Evolutionary conservation across 768 basidiomycete species (phyloP).

Genomic region (Phanerodontia chrysosporium): DNA sequence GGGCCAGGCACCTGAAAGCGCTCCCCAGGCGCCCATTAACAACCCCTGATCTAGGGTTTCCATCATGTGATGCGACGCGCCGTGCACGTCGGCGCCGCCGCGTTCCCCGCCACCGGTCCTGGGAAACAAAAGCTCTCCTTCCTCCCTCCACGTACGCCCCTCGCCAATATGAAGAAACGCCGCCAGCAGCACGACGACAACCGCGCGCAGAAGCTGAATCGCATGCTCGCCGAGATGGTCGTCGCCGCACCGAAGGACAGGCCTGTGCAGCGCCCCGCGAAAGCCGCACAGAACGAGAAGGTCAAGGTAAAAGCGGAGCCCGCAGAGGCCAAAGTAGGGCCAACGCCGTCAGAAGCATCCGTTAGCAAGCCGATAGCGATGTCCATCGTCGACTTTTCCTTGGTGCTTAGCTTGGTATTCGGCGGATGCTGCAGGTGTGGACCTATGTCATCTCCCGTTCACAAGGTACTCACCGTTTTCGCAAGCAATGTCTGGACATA

Average conservation of each 20-base stretch:
- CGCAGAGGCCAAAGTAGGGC: not conserved
- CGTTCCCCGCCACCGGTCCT: not conserved
- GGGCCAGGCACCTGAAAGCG: not conserved
- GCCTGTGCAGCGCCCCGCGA: not conserved
- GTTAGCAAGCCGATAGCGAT: slow-evolving; percentile 16
- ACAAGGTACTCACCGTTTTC: not conserved
- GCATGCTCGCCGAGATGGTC: slow-evolving; percentile 11
- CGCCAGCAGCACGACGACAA: not conserved
- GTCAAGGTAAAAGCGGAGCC: not conserved
- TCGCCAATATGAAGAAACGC: not conserved
- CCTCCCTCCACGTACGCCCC: not conserved
- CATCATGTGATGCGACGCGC: not conserved
- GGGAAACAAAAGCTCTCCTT: not conserved
- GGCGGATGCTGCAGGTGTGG: slow-evolving; percentile 83
- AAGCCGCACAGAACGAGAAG: not conserved
- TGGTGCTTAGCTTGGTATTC: slow-evolving; percentile 59
- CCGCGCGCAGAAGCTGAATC: not conserved
- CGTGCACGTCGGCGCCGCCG: not conserved
- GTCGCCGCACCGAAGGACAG: not conserved
- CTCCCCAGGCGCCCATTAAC: not conserved
- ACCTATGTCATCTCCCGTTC: slow-evolving; percentile 1
- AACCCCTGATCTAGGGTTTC: not conserved
- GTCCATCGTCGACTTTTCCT: slow-evolving; percentile 32
- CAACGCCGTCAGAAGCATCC: not conserved
- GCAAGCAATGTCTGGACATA: slow-evolving; percentile 73